A percentile compares a stretch with the other conserved stretches of the same genome.
Evolutionary conservation across 2,329 filamentous ascomycete genomes (phyloP).

Genomic region (Lecanoromycetidae sp.): DNA sequence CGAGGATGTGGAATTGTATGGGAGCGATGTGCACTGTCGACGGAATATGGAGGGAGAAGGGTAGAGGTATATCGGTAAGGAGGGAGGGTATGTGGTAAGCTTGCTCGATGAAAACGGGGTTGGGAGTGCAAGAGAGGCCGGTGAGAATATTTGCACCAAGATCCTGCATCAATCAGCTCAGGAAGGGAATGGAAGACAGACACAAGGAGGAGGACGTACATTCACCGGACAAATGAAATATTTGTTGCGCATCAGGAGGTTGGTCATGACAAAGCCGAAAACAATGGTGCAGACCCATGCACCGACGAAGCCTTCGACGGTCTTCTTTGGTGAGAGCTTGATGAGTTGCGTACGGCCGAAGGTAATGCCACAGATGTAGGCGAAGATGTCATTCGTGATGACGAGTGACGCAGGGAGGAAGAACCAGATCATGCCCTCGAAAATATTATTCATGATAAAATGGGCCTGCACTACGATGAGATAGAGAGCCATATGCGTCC

Average conservation of each 20-base stretch:
- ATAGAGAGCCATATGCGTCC: conserved; percentile 98
- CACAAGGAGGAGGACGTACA: conserved; percentile 35
- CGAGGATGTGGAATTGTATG: conserved; percentile 85
- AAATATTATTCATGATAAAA: conserved; percentile 99
- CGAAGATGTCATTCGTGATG: conserved; percentile 97
- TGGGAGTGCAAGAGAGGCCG: conserved; percentile 76
- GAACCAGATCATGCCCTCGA: conserved; percentile 99
- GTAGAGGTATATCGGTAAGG: conserved; percentile 52
- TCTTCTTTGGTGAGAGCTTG: conserved; percentile 97
- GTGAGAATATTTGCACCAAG: conserved; percentile 88
- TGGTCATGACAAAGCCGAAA: conserved; percentile 70
- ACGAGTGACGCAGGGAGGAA: conserved; percentile 84
- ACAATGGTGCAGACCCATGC: conserved; percentile 92
- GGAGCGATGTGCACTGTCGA: conserved; percentile 66
- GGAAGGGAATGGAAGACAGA: too few relatives aligned
- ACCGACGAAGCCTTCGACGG: conserved; percentile 89
- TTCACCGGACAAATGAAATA: conserved; percentile 99
- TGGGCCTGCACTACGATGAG: conserved; percentile 95
- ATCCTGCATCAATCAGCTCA: conserved; percentile 38
- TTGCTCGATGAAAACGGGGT: conserved; percentile 77
- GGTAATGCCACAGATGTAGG: conserved; percentile 93
- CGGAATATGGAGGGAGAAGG: conserved; percentile 58
- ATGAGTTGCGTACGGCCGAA: conserved; percentile 95
- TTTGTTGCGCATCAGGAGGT: conserved; percentile 75
- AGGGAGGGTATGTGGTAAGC: conserved; percentile 61